Percentiles rank a stretch among this genome's conserved stretches.
These are phyloP conservation scores for Piloderma croceum DNA, from an alignment of 768 basidiomycete species.

Conservation along the genomic window DNA sequence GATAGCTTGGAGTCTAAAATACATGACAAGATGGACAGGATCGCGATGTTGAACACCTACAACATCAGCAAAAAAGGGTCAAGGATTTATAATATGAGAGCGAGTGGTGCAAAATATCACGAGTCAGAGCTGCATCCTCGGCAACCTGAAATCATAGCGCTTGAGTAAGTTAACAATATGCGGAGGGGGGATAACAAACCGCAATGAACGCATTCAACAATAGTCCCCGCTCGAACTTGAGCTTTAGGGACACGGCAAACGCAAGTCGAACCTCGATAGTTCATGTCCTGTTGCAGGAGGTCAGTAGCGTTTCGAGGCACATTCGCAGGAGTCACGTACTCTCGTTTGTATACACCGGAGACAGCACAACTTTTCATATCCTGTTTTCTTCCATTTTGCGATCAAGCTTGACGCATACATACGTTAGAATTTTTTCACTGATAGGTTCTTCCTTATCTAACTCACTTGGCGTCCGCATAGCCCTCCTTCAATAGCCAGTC, in stretches of 20 bases:
- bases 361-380: slow-evolving; percentile 98
- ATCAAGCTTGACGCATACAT: slow-evolving; percentile 50
- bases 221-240: slow-evolving; percentile 79
- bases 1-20: too few species aligned
- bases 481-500: slow-evolving; percentile 98
- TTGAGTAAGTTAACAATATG: not conserved
- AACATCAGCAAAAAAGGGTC: too few species aligned
- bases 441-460: too few species aligned
- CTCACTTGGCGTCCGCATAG: slow-evolving; percentile 94
- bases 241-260: slow-evolving; percentile 97
- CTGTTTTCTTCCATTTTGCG: slow-evolving; percentile 99
- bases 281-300: slow-evolving; percentile 70
- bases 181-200: slow-evolving; percentile 48
- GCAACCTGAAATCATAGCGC: slow-evolving; percentile 50
- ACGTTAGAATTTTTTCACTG: too few species aligned
- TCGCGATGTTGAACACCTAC: too few species aligned
- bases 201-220: slow-evolving; percentile 96
- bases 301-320: slow-evolving; percentile 3
- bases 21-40: too few species aligned
- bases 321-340: slow-evolving; percentile 34
- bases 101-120: slow-evolving; percentile 24
- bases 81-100: too few species aligned
- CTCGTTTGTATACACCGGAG: slow-evolving; percentile 93
- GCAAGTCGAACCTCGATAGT: slow-evolving; percentile 97
- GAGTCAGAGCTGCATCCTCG: slow-evolving; percentile 90